These are phyloP conservation scores for Ustilago xerochloae DNA, from an alignment of 1,284 basidiomycete genomes.

Conservation along the genomic window DNA sequence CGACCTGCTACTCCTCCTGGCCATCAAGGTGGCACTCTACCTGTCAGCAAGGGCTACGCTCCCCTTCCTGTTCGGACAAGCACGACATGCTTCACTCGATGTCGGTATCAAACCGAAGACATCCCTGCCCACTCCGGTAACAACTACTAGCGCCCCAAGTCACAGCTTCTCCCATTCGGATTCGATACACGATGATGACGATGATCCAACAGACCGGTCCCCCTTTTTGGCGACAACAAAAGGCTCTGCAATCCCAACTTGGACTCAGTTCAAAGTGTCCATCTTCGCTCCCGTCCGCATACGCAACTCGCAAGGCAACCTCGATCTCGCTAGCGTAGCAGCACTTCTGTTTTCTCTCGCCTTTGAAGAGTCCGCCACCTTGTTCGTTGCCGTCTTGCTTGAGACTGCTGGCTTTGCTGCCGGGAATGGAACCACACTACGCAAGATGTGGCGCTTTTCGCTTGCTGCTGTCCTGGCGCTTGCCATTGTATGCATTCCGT, in stretches of 20 bases:
- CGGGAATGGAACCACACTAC: slow-evolving; percentile 36
- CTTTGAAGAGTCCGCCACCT: slow-evolving; percentile 57
- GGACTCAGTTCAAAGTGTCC: slow-evolving; percentile 25
- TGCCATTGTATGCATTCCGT: slow-evolving; percentile 38
- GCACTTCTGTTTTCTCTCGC: slow-evolving; percentile 58
- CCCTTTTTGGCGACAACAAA: slow-evolving; percentile 30
- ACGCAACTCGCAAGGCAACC: slow-evolving; percentile 23
- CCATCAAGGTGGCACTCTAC: slow-evolving; percentile 40
- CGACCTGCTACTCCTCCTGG: slow-evolving; percentile 34
- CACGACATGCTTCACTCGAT: slow-evolving; percentile 59
- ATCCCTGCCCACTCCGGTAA: slow-evolving; percentile 30
- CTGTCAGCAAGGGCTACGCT: slow-evolving; percentile 42
- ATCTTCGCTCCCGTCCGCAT: slow-evolving; percentile 23
- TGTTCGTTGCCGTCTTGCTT: slow-evolving; percentile 60
- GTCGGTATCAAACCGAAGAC: slow-evolving; percentile 9
- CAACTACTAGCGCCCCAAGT: not conserved
- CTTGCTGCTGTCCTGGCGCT: slow-evolving; percentile 38
- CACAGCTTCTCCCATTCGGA: not conserved
- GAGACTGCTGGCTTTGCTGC: slow-evolving; percentile 46
- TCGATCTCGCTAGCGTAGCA: slow-evolving; percentile 37
- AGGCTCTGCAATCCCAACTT: slow-evolving; percentile 15
- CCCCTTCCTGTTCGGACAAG: slow-evolving; percentile 62
- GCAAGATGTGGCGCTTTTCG: slow-evolving; percentile 33
- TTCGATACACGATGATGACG: slow-evolving; percentile 36
- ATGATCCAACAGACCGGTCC: slow-evolving; percentile 21